Evolutionary conservation across 2,329 filamentous ascomycete genomes (phyloP).

Genomic region (Colletotrichum sp.): DNA sequence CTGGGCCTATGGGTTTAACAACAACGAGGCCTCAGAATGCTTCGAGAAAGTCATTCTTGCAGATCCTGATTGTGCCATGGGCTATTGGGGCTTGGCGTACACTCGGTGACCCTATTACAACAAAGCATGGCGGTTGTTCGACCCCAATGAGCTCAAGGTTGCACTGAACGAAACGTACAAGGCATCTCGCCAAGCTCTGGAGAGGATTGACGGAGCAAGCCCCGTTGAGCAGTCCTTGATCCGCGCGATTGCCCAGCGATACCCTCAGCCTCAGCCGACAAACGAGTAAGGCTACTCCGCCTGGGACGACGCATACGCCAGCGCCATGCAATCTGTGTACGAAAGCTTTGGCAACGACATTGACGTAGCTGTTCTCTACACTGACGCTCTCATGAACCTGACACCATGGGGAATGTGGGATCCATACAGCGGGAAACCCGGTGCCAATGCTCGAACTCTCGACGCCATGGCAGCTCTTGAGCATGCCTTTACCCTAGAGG

Average conservation of each 20-base stretch:
- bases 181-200: constrained; percentile 12
- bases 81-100: constrained; percentile 60
- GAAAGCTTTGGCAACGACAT: constrained; percentile 1
- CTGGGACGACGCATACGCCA: constrained; percentile 21
- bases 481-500: constrained; percentile 19
- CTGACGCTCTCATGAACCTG: constrained; percentile 26
- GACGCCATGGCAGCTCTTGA: constrained; percentile 19
- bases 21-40: constrained; percentile 58
- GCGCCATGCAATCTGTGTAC: constrained; percentile 23
- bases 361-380: constrained; percentile 21
- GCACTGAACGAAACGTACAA: constrained; percentile 3
- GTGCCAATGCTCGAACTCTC: not conserved
- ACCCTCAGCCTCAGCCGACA: not conserved
- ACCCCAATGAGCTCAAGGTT: constrained; percentile 15
- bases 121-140: constrained; percentile 26
- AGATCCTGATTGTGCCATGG: constrained; percentile 50
- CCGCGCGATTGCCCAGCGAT: constrained; percentile 17
- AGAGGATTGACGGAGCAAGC: not conserved
- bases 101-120: constrained; percentile 60
- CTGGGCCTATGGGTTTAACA: constrained; percentile 67
- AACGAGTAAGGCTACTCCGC: not conserved
- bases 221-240: constrained; percentile 20
- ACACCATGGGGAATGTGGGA: constrained; percentile 22
- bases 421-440: constrained; percentile 13
- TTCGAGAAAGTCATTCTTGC: constrained; percentile 49